phyloP scores from a whole-genome alignment of 2,329 filamentous ascomycete species.

The Verticillium nonalfalfae region DNA sequence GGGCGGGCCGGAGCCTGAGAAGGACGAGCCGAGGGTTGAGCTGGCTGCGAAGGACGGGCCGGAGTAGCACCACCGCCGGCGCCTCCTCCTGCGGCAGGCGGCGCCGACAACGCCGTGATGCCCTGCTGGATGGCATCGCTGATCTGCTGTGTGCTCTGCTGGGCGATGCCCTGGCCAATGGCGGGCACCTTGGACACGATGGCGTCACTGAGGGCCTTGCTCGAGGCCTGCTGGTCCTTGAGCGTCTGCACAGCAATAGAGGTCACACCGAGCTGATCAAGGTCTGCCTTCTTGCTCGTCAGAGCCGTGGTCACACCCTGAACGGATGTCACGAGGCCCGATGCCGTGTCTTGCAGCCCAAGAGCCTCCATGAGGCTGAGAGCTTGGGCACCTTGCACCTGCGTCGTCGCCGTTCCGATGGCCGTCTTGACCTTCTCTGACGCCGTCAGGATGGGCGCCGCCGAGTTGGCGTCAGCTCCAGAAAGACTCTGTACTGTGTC shows the following conservation, averaged over 20 bases:
- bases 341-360: conserved; percentile 13
- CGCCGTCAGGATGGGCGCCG: conserved; percentile 22
- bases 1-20: not conserved
- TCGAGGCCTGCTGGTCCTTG: conserved; percentile 14
- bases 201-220: conserved; percentile 15
- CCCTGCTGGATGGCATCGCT: conserved; percentile 13
- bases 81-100: conserved; percentile 1
- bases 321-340: conserved; percentile 13
- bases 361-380: conserved; percentile 16
- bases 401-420: conserved; percentile 14
- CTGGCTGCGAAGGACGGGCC: conserved; percentile 1
- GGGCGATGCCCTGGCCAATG: conserved; percentile 19
- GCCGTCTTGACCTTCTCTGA: conserved; percentile 15
- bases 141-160: conserved; percentile 18
- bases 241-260: conserved; percentile 15
- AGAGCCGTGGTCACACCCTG: conserved; percentile 14
- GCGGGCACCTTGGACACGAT: conserved; percentile 19
- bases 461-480: conserved; percentile 42
- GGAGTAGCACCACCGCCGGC: conserved; percentile 2
- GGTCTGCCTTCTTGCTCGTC: conserved; percentile 16
- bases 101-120: conserved; percentile 11
- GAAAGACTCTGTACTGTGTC: conserved; percentile 15
- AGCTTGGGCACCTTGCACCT: conserved; percentile 18
- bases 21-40: not conserved
- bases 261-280: conserved; percentile 19